Evolutionary conservation across 116 monocot genomes (phyloP), one percentile per base, ranked within the genome.

Genomic region (Posidonia oceanica): DNA sequence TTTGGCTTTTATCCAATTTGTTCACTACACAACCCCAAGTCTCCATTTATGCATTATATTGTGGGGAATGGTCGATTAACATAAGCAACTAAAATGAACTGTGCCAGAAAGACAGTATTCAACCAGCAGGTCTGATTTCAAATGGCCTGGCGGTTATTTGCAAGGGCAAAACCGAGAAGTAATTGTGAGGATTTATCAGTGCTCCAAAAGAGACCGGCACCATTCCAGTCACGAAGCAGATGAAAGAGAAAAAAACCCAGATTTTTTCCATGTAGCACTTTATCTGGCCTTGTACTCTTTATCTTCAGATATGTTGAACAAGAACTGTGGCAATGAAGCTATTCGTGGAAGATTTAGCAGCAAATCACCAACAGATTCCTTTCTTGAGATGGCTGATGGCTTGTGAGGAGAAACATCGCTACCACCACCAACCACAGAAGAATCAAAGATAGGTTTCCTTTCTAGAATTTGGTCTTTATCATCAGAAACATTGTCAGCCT

Each of bases 251-350:
- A 39, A 37, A 39, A n/a, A 14, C 18, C 61, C 18, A 64, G 8
- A 2, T 44, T 6, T n/a, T 41, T 64, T 41, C 64, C 14, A n/a
- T 8, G 3, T 40, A 65, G 41, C 65, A 44, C 39, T 59, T 77
- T 41, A 75, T 59, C 72, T 70, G 65, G 77, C 73, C 18, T 77
- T 39, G 69, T 71, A 70, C 39, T 71, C 66, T 39, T 53, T 16
- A 53, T 80, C 74, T 56, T 81, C 77, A n/a, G 63, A 69, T 11
- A 77, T 76, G 40, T 84, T 78, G 44, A 84, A 80, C 65, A 88
- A 68, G 68, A 88, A 83, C 76, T 88, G 80, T 8, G 85, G 88
- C 78, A 88, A 14, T 4, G 88, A 88, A 23, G 83, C 88, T 51
- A 88, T 81, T 3, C 85, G 74, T 3, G 88, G 88, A 36, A 88